Evolutionary conservation across 352 stramenopile genomes (phyloP).

Genomic region (Globisporangium mamillatum): DNA sequence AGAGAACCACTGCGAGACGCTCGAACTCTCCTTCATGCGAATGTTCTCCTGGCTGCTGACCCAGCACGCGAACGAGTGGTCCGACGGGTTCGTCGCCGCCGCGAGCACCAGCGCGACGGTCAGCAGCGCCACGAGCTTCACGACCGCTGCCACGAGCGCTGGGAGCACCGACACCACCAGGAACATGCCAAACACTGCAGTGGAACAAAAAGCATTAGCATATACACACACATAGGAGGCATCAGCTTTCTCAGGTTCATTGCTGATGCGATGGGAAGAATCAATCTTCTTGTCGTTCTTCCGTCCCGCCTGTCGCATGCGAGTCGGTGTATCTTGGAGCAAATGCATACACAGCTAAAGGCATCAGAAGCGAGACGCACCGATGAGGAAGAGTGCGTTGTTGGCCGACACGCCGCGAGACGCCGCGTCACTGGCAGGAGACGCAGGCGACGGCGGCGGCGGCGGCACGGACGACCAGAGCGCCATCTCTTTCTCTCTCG

Average conservation of each 20-base stretch:
- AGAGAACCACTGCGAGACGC: constrained; percentile 65
- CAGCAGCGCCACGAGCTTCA: constrained; percentile 39
- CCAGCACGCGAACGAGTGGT: constrained; percentile 72
- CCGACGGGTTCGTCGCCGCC: constrained; percentile 57
- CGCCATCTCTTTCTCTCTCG: background rate
- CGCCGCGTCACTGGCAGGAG: background rate
- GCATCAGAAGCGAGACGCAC: constrained; percentile 26
- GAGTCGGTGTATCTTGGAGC: background rate
- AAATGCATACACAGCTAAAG: background rate
- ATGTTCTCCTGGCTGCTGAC: constrained; percentile 59
- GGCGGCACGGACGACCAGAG: constrained; percentile 11
- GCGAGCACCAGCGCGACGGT: constrained; percentile 24
- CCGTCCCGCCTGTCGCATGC: background rate
- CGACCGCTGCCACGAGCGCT: constrained; percentile 42
- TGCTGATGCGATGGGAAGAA: background rate
- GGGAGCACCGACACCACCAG: constrained; percentile 61
- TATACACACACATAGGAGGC: background rate
- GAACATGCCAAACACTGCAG: constrained; percentile 66
- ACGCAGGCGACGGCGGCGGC: constrained; percentile 14
- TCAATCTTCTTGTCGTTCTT: background rate
- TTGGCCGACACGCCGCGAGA: constrained; percentile 39
- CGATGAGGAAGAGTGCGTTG: constrained; percentile 70
- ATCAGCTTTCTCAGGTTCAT: background rate
- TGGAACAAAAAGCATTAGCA: background rate
- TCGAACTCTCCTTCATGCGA: constrained; percentile 32